Evolutionary conservation across 306 rosid species (phyloP).

Genomic region (Fagus crenata): DNA sequence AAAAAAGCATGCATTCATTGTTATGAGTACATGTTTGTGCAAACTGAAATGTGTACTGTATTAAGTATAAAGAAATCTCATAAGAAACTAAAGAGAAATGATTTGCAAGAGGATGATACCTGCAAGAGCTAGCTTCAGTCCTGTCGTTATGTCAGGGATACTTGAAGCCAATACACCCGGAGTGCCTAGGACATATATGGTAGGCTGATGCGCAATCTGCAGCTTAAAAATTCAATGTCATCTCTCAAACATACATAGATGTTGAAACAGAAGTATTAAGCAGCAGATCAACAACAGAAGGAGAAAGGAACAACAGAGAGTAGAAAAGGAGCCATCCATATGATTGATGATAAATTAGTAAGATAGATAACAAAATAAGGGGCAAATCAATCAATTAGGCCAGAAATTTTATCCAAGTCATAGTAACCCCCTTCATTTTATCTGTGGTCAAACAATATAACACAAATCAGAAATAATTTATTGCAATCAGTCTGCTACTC

Average conservation of each 20-base stretch:
- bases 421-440: neutral
- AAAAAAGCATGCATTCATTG: neutral
- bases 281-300: conserved; percentile 2
- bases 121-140: conserved; percentile 88
- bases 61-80: too few species aligned
- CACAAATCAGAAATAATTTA: neutral
- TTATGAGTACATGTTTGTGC: too few species aligned
- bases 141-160: conserved; percentile 81
- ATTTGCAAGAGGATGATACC: conserved; percentile 39
- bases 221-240: conserved; percentile 23
- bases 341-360: neutral
- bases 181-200: conserved; percentile 83
- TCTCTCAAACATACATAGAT: conserved; percentile 1
- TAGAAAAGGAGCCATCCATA: neutral
- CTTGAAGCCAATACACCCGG: conserved; percentile 94
- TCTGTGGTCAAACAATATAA: neutral
- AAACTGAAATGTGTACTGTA: too few species aligned
- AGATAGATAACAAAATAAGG: neutral
- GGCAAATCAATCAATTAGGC: neutral
- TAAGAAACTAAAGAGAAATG: neutral
- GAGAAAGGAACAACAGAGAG: neutral
- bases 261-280: neutral
- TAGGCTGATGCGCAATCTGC: conserved; percentile 87
- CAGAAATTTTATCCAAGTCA: neutral
- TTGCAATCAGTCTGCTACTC: neutral